Evolutionary conservation across 108 stramenopile genomes (phyloP), one percentile per base, ranked within the genome.

Genomic region (Stephanodiscus triporus): DNA sequence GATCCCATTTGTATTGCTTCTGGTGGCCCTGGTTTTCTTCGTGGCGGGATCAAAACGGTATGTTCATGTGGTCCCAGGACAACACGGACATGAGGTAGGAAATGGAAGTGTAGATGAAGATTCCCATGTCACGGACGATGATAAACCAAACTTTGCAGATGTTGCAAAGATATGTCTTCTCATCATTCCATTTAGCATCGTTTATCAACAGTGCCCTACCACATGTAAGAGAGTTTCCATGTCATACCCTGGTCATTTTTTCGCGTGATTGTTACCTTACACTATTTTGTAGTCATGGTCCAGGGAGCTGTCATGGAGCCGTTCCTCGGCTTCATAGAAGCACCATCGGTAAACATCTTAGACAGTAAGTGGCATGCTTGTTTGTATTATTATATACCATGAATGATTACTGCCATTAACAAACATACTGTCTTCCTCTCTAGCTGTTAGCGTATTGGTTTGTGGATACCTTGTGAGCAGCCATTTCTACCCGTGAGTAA

Each of bases 301-400:
- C 93, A 94, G 76, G 93, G 93, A 38, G 83, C 85, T 37, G 93
- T 94, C 54, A 94, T 91, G 93, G 64, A 82, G 48, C 88, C 85
- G 22, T 72, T 63, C 54, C 76, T 90, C 49, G 90, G 90, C 2
- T 75, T 85, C 27, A 87, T 94, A 66, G 93, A 94, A 72, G 90
- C 91, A 40, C 85, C 89, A 4, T 78, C 66, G 51, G 85, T 94
- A 72, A 81, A 94, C 62, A 87, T 83, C 74, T 63, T 87, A 24
- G 93, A 94, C 73, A 63, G 55, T 26, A 38, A 66, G 30, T 77
- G 58, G 0, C 24, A 53, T 53, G 19, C 24, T 40, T 40, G 40
- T 40, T 40, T 9, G 40, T 40, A 9, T 4, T 40, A 40, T 40
- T 9, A 40, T 40, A 36, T 36, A 36, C 6, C 11, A 9, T 1